phyloP scores from a whole-genome alignment of 1,284 basidiomycete genomes.

The Sparassis latifolia region DNA sequence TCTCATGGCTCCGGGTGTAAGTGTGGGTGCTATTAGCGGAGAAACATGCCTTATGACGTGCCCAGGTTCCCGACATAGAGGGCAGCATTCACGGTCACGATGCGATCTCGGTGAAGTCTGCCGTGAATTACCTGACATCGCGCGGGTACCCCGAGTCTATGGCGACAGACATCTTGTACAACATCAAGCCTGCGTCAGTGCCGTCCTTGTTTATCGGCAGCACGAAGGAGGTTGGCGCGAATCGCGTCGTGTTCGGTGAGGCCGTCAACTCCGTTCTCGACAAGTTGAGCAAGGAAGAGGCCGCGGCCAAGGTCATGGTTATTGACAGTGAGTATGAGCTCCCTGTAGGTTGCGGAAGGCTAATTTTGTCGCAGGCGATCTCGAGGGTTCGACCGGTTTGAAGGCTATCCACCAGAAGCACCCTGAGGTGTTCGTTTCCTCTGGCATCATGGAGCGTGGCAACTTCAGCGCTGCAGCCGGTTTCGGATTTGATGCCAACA shows the following conservation, averaged over 20 bases:
- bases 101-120: constrained; percentile 73
- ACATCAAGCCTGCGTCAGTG: constrained; percentile 54
- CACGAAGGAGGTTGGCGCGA: constrained; percentile 69
- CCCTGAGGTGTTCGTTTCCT: constrained; percentile 78
- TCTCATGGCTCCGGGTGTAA: constrained; percentile 67
- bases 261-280: constrained; percentile 76
- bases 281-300: constrained; percentile 66
- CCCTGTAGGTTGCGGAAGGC: neutral
- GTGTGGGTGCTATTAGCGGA: neutral
- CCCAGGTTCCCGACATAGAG: constrained; percentile 58
- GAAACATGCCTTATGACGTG: neutral
- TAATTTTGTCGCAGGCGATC: constrained; percentile 38
- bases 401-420: constrained; percentile 84
- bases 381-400: constrained; percentile 82
- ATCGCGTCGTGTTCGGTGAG: constrained; percentile 78
- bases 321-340: constrained; percentile 60
- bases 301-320: constrained; percentile 74
- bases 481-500: constrained; percentile 71
- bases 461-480: constrained; percentile 75
- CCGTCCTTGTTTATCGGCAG: constrained; percentile 63
- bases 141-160: constrained; percentile 56
- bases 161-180: constrained; percentile 48
- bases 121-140: constrained; percentile 62
- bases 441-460: constrained; percentile 47
- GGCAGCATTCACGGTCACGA: constrained; percentile 78